Conservation (phyloP, 139 green algal species). For the Tetraselmis striata region DNA sequence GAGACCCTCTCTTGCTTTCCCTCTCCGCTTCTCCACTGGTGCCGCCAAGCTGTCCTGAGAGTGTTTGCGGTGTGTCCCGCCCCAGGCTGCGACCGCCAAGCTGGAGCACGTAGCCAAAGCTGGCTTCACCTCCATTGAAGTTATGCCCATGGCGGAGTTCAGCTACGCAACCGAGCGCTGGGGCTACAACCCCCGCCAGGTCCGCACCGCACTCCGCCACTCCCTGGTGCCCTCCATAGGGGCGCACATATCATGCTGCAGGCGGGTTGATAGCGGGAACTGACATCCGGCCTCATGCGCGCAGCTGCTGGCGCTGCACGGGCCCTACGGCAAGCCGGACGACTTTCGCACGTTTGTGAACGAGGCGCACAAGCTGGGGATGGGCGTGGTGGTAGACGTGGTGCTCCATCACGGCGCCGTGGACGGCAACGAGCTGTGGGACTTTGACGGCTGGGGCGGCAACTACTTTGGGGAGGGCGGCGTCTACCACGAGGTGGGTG, state of each 20-base stretch:
- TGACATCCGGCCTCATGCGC: too few relatives aligned
- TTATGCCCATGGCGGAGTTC: conserved; percentile 56
- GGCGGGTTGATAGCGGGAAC: too few relatives aligned
- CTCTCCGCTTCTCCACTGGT: too few relatives aligned
- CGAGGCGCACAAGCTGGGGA: conserved; percentile 27
- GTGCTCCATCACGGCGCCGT: conserved; percentile 59
- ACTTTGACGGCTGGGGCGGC: conserved; percentile 54
- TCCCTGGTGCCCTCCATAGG: too few relatives aligned
- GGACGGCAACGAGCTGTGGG: conserved; percentile 42
- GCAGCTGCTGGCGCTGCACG: conserved; percentile 34
- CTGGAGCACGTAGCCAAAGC: conserved; percentile 34
- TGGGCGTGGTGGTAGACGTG: conserved; percentile 63
- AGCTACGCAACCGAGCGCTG: conserved; percentile 15
- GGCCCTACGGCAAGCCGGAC: conserved; percentile 41
- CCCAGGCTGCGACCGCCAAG: conserved; percentile 19
- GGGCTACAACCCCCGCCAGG: conserved; percentile 59
- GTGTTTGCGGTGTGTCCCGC: too few relatives aligned
- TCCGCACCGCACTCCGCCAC: too few relatives aligned
- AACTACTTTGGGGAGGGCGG: conserved; percentile 33
- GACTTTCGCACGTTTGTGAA: conserved; percentile 58
- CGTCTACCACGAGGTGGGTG: conserved; percentile 54
- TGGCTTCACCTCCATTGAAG: conserved; percentile 43
- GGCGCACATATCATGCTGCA: too few relatives aligned
- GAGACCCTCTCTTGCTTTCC: too few relatives aligned
- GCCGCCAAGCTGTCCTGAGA: too few relatives aligned